These are phyloP conservation scores for Aspergillus pseudoglaucus DNA, from an alignment of 2,329 filamentous ascomycete species.

Conservation along the genomic window DNA sequence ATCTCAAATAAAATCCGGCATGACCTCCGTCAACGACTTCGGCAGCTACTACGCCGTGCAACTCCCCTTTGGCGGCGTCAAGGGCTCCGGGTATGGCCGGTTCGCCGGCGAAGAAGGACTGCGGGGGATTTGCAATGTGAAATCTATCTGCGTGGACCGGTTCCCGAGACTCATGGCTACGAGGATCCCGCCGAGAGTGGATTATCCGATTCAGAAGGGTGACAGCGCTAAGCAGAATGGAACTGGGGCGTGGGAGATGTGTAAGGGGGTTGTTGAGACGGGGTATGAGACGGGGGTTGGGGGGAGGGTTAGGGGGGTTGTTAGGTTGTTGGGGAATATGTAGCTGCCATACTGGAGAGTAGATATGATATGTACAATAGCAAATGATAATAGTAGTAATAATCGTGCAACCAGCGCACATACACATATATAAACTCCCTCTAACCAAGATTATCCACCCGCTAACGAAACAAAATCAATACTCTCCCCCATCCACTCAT, in stretches of 20 bases:
- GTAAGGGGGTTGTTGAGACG: constrained; percentile 40
- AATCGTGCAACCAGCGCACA: background rate
- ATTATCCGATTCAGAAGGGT: constrained; percentile 70
- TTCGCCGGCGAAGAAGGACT: constrained; percentile 90
- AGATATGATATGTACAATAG: constrained; percentile 2
- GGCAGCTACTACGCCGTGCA: constrained; percentile 89
- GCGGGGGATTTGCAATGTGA: constrained; percentile 75
- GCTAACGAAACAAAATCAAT: constrained; percentile 10
- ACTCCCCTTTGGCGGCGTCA: constrained; percentile 87
- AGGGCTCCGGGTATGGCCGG: constrained; percentile 82
- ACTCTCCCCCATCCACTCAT: constrained; percentile 20
- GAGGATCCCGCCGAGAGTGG: constrained; percentile 69
- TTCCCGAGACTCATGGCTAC: constrained; percentile 56
- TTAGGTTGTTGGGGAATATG: constrained; percentile 33
- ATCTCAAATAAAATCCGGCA: constrained; percentile 66
- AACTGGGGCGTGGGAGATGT: constrained; percentile 54
- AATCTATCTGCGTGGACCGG: constrained; percentile 76
- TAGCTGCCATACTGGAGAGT: constrained; percentile 8
- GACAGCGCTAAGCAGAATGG: constrained; percentile 48
- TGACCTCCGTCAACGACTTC: constrained; percentile 95
- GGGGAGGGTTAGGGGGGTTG: constrained; percentile 33
- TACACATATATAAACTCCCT: background rate
- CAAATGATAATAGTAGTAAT: background rate
- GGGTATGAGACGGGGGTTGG: constrained; percentile 40
- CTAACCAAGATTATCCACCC: background rate